A percentile compares a stretch with the other conserved stretches of the same genome.
phyloP scores from a whole-genome alignment of 2,329 filamentous ascomycete species.

The Bertia moriformis region DNA sequence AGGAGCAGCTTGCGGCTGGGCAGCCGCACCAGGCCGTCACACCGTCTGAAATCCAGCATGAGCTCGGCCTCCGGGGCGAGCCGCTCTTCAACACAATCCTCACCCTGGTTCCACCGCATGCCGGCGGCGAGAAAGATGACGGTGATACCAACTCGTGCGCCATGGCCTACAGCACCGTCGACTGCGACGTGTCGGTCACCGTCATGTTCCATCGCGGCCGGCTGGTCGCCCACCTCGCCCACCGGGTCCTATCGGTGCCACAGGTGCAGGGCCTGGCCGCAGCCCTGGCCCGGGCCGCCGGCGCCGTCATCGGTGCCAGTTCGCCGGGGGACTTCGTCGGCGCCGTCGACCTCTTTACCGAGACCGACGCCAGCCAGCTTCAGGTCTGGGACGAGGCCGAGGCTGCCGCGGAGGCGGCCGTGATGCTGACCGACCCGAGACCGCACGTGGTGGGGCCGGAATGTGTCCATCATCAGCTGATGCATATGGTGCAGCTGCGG shows the following conservation, averaged over 20 bases:
- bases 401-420: constrained; percentile 20
- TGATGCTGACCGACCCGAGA: constrained; percentile 18
- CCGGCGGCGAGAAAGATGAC: no score
- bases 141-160: no score
- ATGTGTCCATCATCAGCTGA: neutral
- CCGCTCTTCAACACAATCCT: constrained; percentile 35
- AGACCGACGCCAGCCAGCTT: constrained; percentile 37
- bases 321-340: constrained; percentile 25
- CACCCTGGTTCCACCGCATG: constrained; percentile 18
- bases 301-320: constrained; percentile 24
- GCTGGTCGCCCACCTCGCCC: constrained; percentile 27
- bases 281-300: constrained; percentile 36
- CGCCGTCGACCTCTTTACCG: constrained; percentile 35
- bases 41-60: constrained; percentile 29
- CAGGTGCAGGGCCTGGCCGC: constrained; percentile 32
- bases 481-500: neutral
- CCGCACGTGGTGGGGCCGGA: constrained; percentile 26
- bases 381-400: constrained; percentile 31
- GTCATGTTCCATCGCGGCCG: constrained; percentile 23
- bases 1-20: constrained; percentile 13
- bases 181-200: constrained; percentile 30
- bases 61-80: constrained; percentile 21
- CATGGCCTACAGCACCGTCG: constrained; percentile 25
- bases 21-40: constrained; percentile 28
- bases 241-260: constrained; percentile 22